Evolutionary conservation across 176 grass and related monocot genomes (phyloP), one percentile per base, ranked within the genome.

Genomic region (Dactylis glomerata): DNA sequence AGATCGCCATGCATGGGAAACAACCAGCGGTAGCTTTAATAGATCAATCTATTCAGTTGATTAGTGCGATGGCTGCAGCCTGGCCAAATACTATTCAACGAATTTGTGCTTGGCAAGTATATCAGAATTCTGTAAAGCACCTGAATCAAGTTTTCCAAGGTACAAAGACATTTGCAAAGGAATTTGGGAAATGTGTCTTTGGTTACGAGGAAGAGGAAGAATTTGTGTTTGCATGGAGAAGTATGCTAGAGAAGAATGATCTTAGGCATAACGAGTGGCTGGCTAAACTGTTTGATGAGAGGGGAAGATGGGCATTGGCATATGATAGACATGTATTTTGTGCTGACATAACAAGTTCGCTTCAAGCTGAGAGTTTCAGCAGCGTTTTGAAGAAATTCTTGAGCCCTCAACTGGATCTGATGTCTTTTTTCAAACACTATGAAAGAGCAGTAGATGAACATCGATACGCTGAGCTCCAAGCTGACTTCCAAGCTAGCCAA

Each of bases 401-500:
- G 88, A 92, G 88, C 77, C 89, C 93, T 59, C 96, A 98, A 75
- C 73, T 93, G 69, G 96, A 98, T 77, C 86, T 98, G 27, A 4
- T 98, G 66, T 95, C 96, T 52, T 98, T 98, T 82, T 98, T 98
- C 62, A 98, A 93, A 83, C 89, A 98, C 51, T 98, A 93, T 81
- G 96, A 98, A 86, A 95, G 96, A 90, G 80, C 94, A 67, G 73
- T 98, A 40, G 96, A 98, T 89, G 96, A 98, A 46, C 93, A 98
- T 80, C 92, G 96, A 20, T 98, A 98, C 77, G 96, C 93, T 62
- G 96, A 98, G 73, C 87, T 98, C 71, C 96, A 98, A 90, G 96
- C 93, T 77, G 96, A 98, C 71, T 98, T 98, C 83, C 93, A 95
- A 86, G 93, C 96, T 85, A 98, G 96, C 69, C 96, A 98, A 84